Conservation (phyloP, 2,329 filamentous ascomycete genomes). For the Berkeleyomyces rouxiae region DNA sequence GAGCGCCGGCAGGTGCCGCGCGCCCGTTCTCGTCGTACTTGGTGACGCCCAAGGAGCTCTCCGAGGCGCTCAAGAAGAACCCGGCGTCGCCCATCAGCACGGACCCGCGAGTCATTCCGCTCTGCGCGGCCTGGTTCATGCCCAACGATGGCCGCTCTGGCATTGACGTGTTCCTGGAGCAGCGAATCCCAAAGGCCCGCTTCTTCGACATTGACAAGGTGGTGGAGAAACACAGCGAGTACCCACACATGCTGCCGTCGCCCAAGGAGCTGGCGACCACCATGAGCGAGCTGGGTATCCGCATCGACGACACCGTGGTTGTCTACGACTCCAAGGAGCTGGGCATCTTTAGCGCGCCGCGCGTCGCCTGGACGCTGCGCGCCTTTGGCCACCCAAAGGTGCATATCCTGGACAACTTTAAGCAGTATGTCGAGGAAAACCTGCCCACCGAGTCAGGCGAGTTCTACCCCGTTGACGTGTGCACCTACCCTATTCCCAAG, state of each 20-base stretch:
- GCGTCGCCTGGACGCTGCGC: conserved; percentile 83
- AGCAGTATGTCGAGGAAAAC: conserved; percentile 75
- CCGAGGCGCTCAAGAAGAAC: conserved; percentile 68
- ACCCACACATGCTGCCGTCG: conserved; percentile 90
- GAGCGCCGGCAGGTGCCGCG: neutral
- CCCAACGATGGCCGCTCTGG: conserved; percentile 80
- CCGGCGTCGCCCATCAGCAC: conserved; percentile 63
- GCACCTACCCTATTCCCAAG: conserved; percentile 46
- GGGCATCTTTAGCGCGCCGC: conserved; percentile 84
- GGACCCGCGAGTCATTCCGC: conserved; percentile 66
- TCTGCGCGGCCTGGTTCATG: conserved; percentile 92
- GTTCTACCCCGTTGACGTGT: conserved; percentile 49
- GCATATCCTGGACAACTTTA: conserved; percentile 90
- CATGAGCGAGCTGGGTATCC: conserved; percentile 79
- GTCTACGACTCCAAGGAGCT: conserved; percentile 87
- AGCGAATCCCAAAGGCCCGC: conserved; percentile 72
- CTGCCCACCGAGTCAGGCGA: conserved; percentile 68
- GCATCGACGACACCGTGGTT: conserved; percentile 73
- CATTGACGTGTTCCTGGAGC: conserved; percentile 61
- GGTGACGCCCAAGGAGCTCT: conserved; percentile 68
- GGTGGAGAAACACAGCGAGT: conserved; percentile 73
- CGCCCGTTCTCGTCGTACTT: conserved; percentile 58
- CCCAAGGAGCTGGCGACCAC: conserved; percentile 67
- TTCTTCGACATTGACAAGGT: conserved; percentile 95
- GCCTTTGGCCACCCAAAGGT: conserved; percentile 81